These are phyloP conservation scores for Boletellus emodensis DNA, from an alignment of 768 basidiomycete genomes.

Conservation along the genomic window DNA sequence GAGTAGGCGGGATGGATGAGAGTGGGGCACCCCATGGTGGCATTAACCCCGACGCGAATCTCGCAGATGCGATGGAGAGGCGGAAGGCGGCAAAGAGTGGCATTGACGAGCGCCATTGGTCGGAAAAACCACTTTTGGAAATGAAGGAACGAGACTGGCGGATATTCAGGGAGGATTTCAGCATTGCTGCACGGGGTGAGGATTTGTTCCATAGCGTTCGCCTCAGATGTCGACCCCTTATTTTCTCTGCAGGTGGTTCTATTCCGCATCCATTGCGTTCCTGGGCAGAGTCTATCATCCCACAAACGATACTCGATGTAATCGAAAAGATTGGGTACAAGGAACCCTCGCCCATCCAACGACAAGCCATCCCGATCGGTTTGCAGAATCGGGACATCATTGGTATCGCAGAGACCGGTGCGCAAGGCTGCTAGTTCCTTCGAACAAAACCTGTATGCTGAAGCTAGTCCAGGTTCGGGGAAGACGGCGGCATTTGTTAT, in stretches of 20 bases:
- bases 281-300: conserved; percentile 88
- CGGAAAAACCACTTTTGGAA: conserved; percentile 85
- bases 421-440: conserved; percentile 16
- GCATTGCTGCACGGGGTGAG: conserved; percentile 84
- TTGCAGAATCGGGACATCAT: conserved; percentile 95
- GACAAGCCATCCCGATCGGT: conserved; percentile 99
- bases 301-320: conserved; percentile 69
- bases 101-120: conserved; percentile 95
- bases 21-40: conserved; percentile 42
- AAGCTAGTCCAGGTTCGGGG: conserved; percentile 70
- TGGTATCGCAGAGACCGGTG: conserved; percentile 97
- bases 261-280: conserved; percentile 93
- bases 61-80: conserved; percentile 81
- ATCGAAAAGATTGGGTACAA: conserved; percentile 94
- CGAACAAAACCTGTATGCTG: neutral
- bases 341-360: conserved; percentile 94
- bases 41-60: conserved; percentile 43
- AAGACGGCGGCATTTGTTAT: conserved; percentile 99
- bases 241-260: conserved; percentile 59
- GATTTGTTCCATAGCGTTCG: neutral
- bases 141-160: conserved; percentile 99
- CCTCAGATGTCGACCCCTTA: neutral
- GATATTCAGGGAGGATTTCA: conserved; percentile 98
- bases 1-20: conserved; percentile 85
- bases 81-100: conserved; percentile 76